phyloP scores from a whole-genome alignment of 139 green algal species.

The Coccomyxa sp. region DNA sequence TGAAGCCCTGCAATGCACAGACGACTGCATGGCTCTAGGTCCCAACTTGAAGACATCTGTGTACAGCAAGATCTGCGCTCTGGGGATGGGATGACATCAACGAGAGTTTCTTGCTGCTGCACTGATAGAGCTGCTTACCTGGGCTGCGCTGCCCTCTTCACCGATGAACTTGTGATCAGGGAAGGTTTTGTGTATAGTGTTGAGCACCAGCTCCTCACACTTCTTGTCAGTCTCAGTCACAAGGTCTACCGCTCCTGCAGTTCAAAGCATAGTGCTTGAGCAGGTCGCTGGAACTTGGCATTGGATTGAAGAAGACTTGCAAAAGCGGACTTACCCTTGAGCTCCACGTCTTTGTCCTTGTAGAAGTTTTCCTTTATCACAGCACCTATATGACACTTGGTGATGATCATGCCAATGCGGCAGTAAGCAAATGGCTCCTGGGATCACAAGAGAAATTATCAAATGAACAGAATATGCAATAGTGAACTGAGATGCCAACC shows the following conservation, averaged over 20 bases:
- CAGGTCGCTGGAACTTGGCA: no score
- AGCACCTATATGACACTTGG: conserved; percentile 5
- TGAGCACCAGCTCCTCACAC: conserved; percentile 69
- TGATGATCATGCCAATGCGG: no score
- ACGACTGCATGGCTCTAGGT: neutral
- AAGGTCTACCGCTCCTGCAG: conserved; percentile 61
- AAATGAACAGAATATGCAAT: neutral
- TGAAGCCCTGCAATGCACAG: conserved; percentile 29
- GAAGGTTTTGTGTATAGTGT: conserved; percentile 52
- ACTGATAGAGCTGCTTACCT: neutral
- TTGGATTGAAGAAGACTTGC: no score
- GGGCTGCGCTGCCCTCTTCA: conserved; percentile 57
- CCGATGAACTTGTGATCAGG: conserved; percentile 80
- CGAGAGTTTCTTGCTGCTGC: neutral
- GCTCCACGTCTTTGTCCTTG: conserved; percentile 30
- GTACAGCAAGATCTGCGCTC: neutral
- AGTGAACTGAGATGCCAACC: neutral
- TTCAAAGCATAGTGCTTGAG: no score
- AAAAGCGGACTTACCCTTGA: conserved; percentile 23
- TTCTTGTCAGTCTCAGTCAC: conserved; percentile 95
- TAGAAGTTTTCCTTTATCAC: conserved; percentile 36
- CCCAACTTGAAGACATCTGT: neutral
- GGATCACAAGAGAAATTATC: no score
- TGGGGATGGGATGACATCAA: neutral
- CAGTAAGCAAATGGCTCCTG: no score